Percentiles rank a stretch among this genome's conserved stretches.
These are phyloP conservation scores for Rhizoctonia solani DNA, from an alignment of 1,284 basidiomycete genomes.

Conservation along the genomic window DNA sequence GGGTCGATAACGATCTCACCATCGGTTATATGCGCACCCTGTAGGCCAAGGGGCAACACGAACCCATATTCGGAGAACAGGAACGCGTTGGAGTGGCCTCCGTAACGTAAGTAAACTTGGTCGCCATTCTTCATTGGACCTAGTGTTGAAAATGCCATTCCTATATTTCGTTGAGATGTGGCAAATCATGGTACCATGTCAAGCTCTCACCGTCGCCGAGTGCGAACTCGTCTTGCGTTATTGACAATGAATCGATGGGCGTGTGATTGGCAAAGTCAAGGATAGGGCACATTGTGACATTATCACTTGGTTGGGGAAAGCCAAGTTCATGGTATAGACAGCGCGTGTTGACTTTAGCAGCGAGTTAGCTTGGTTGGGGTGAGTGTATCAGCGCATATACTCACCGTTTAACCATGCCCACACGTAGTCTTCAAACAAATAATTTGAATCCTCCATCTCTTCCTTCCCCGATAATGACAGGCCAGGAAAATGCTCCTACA, in stretches of 20 bases:
- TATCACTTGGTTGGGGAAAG: conserved; percentile 56
- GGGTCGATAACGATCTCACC: conserved; percentile 68
- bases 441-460: conserved; percentile 39
- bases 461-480: conserved; percentile 51
- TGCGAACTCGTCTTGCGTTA: conserved; percentile 26
- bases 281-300: conserved; percentile 81
- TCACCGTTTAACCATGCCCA: conserved; percentile 89
- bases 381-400: not conserved
- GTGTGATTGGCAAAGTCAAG: conserved; percentile 86
- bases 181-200: not conserved
- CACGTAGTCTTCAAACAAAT: conserved; percentile 54
- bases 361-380: conserved; percentile 28
- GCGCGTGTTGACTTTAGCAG: conserved; percentile 76
- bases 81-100: conserved; percentile 69
- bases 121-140: conserved; percentile 52
- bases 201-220: conserved; percentile 8
- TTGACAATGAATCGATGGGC: conserved; percentile 4
- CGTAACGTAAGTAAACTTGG: conserved; percentile 77
- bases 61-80: conserved; percentile 88
- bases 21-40: conserved; percentile 44
- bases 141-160: conserved; percentile 26
- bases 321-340: conserved; percentile 78
- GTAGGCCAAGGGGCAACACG: conserved; percentile 50
- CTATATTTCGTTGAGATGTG: conserved; percentile 35
- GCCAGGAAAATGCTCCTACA: not conserved